Conservation (phyloP, 2,329 filamentous ascomycete genomes). For the Fusarium tuaranense region DNA sequence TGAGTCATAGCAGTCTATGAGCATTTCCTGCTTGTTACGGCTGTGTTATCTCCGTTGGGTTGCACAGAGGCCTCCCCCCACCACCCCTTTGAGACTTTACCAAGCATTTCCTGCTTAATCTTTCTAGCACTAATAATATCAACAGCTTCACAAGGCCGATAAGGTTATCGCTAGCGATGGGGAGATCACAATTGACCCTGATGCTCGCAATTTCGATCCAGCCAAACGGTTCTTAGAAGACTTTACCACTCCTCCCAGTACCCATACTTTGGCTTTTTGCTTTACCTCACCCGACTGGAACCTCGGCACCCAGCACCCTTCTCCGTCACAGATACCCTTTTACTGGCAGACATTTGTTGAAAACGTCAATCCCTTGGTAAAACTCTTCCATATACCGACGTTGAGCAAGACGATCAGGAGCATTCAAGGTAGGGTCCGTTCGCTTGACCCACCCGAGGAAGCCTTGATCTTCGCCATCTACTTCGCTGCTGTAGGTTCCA, state of each 20-base stretch:
- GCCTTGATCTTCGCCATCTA: conserved; percentile 28
- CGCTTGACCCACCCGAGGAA: conserved; percentile 13
- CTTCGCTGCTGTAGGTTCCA: conserved; percentile 23
- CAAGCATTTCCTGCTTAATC: not conserved
- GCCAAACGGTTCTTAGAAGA: conserved; percentile 11
- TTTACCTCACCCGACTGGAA: not conserved
- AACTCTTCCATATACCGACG: conserved; percentile 22
- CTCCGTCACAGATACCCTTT: conserved; percentile 25
- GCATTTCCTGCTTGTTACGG: not conserved
- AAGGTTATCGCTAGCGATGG: not conserved
- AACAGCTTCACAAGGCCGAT: conserved; percentile 5
- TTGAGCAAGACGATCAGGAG: conserved; percentile 16
- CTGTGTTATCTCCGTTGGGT: too few species aligned
- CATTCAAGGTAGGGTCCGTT: conserved; percentile 10
- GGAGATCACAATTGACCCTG: conserved; percentile 2
- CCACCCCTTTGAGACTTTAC: too few species aligned
- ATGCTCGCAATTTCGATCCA: conserved; percentile 14
- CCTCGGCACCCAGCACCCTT: conserved; percentile 6
- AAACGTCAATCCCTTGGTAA: conserved; percentile 26
- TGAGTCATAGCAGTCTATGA: not conserved
- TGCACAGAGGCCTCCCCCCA: too few species aligned
- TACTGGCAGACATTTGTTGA: conserved; percentile 30
- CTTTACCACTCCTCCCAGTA: not conserved
- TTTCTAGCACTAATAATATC: not conserved
- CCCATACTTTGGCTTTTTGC: conserved; percentile 3